Evolutionary conservation across 2,329 filamentous ascomycete genomes (phyloP), one percentile per base, ranked within the genome.

Genomic region (Aspergillus bombycis): DNA sequence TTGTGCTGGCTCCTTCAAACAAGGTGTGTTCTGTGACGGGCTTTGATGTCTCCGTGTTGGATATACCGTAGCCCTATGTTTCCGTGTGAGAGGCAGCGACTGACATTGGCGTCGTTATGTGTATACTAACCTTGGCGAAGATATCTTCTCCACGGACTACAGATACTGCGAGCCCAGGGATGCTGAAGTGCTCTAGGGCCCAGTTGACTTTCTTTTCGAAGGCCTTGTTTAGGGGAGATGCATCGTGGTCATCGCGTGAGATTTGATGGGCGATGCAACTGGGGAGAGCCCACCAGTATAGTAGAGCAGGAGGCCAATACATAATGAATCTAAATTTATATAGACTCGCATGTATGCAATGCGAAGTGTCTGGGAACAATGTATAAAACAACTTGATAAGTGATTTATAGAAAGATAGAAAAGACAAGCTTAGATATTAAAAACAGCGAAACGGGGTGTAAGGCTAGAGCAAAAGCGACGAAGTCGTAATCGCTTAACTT

Each of bases 1-100:
- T 53, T 23, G 55, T 61, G 10, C 70, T 71, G 5, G 69, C 71
- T 32, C 71, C 67, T 41, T 73, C 69, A 45, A 72, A 71, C 11
- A 73, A 59, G 4, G 69, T 73, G 43, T 72, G 70, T 36, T 61
- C 58, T 21, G 68, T 73, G 38, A 48, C 45, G 3, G 45, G 45
- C 9, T 48, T 48, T 2, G 23, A 28, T 4, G 45, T 48, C 45
- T 48, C 45, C 1, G 14, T 26, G 5, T 48, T 28, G 3, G 45
- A 48, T 16, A 28, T 9, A 4, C 45, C 45, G 7, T 48, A 48
- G 7, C 45, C 45, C 45, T 48, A 48, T 1, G 3, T 28, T 48
- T 28, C 14, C 4, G 14, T 16, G 45, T 48, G 45, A 28, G 45
- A 28, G 6, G 4, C 45, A 6, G 23, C 8, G 38, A n/a, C 1